Percentiles rank a stretch among this genome's conserved stretches.
Conservation (phyloP, 2,329 filamentous ascomycete genomes). For the Elsinoe batatas region DNA sequence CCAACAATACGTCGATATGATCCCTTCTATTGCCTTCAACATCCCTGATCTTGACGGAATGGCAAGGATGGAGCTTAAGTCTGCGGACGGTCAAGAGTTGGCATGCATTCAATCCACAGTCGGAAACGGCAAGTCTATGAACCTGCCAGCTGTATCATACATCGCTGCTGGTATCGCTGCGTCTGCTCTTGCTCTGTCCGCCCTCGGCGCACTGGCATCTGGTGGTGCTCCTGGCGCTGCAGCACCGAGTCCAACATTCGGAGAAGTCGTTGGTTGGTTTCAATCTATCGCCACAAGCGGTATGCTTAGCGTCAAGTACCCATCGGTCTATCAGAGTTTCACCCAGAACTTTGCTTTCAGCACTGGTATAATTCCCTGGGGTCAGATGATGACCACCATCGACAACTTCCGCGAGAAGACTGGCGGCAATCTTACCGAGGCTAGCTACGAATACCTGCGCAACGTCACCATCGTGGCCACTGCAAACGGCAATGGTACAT, state of each 20-base stretch:
- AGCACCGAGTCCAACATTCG: constrained; percentile 71
- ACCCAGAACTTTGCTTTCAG: constrained; percentile 90
- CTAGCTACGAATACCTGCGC: constrained; percentile 63
- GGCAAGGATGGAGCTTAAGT: constrained; percentile 66
- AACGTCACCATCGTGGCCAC: constrained; percentile 65
- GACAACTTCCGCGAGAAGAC: constrained; percentile 72
- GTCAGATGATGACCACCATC: constrained; percentile 67
- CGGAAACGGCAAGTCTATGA: constrained; percentile 76
- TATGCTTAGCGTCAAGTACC: constrained; percentile 87
- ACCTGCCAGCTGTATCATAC: constrained; percentile 67
- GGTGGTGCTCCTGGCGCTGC: constrained; percentile 49
- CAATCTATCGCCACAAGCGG: constrained; percentile 91
- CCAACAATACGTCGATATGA: constrained; percentile 57
- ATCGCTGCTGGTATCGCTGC: constrained; percentile 75
- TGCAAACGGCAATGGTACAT: constrained; percentile 43
- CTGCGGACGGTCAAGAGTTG: constrained; percentile 50
- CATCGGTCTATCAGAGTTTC: constrained; percentile 79
- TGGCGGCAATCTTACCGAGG: constrained; percentile 75
- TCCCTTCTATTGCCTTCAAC: constrained; percentile 81
- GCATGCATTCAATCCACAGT: constrained; percentile 78
- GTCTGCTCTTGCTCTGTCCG: constrained; percentile 66
- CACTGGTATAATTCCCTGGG: constrained; percentile 74
- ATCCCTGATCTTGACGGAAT: constrained; percentile 83
- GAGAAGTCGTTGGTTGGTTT: constrained; percentile 79
- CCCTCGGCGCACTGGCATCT: constrained; percentile 55